Evolutionary conservation across 1,284 basidiomycete species (phyloP), one percentile per base, ranked within the genome.

Genomic region (Neotropicomus parvogracilis): DNA sequence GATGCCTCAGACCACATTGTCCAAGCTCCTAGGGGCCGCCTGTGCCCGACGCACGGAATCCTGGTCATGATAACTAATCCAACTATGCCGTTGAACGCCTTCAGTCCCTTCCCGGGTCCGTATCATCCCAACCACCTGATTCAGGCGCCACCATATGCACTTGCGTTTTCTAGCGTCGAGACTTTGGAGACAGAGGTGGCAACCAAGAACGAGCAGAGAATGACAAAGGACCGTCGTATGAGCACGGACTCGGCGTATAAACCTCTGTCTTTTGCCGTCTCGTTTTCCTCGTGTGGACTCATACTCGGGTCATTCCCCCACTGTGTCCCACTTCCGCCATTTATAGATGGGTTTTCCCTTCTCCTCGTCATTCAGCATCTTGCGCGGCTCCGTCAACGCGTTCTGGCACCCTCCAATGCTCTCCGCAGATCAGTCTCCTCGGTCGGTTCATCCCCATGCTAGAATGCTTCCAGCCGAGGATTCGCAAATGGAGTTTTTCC

Each of bases 341-440:
- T 75, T 75, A 3, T 81, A 81, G 12, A 75, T 82, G 68, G 81
- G 85, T 34, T 85, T 81, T 57, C 77, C 80, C 0, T 85, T 80
- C 61, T 74, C 71, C 54, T 66, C 70, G 0, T 59, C 64, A 0
- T 65, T 74, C 46, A 75, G 72, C 19, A 71, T 75, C 6, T 69
- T 81, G 24, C 73, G 79, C 10, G 73, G 76, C 8, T 74, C 74
- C 1, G 70, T 73, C 1, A 82, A 77, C 53, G 73, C 79, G 9
- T 81, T 83, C 59, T 88, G 84, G 83, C 85, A 87, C 63, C 83
- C 85, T 3, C 81, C 83, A 5, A 83, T 84, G 75, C 72, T 83
- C 51, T 71, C 78, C 2, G 66, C 68, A 37, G 70, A 73, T 49
- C 68, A 72, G 49, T 79, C 78, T 10, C 77, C 77, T 4, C 72